Evolutionary conservation across 148 eudicot genomes (phyloP).

Genomic region (Persicaria maculosa): DNA sequence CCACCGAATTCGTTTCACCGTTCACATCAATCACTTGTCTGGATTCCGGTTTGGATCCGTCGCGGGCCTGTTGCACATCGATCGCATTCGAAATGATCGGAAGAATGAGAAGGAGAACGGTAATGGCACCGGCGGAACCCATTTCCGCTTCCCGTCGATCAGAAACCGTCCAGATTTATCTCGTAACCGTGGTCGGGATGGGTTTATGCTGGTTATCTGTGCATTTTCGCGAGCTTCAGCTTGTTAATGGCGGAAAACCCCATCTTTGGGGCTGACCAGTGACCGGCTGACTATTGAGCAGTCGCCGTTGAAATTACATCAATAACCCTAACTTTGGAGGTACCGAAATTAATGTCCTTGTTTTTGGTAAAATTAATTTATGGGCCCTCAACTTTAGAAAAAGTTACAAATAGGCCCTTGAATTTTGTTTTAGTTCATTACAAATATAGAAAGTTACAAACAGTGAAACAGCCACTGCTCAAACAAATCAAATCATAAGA

Average conservation of each 20-base stretch:
- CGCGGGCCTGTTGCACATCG: background rate
- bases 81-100: background rate
- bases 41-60: conserved; percentile 1
- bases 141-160: background rate
- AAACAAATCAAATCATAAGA: background rate
- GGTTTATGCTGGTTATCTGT: background rate
- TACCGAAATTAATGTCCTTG: too few species aligned
- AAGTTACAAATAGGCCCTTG: too few species aligned
- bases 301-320: background rate
- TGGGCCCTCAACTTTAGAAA: too few species aligned
- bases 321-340: background rate
- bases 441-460: background rate
- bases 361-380: too few species aligned
- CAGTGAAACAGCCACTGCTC: background rate
- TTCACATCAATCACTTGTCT: conserved; percentile 33
- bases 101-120: conserved; percentile 2
- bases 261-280: background rate
- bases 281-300: background rate
- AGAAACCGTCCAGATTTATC: background rate
- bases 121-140: background rate
- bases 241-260: background rate
- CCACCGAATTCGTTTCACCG: conserved; percentile 48
- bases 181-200: background rate
- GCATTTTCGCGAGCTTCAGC: background rate
- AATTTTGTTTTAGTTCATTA: background rate